Base-by-base conservation (phyloP, 2,329 filamentous ascomycete genomes). In the Colletotrichum somersetense region DNA sequence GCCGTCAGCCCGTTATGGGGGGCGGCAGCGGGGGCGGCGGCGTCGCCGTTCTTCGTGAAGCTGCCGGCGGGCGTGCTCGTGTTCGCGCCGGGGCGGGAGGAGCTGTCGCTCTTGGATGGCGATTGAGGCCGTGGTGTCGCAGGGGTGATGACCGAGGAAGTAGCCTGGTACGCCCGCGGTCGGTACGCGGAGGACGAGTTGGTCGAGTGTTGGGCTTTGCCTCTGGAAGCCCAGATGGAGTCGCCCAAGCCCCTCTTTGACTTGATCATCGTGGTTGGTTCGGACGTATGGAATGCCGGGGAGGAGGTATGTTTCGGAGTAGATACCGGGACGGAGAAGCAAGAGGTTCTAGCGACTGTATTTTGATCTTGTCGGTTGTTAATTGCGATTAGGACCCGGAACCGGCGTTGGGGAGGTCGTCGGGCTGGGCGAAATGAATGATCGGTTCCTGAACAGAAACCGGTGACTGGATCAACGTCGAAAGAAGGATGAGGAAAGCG, bases 1-100 rank as follows among this genome's bases (percentile, higher is more conserved):
- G 72, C 14, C 76, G 77, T n/a, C 75, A 73, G 58, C 48, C 53
- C 50, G 6, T 76, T 67, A 62, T 67, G 72, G 50, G 40, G 33
- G 23, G 44, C 26, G 3, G 55, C n/a, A 1, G 52, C 5, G 30
- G 30, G 3, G 2, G 30, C 30, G 30, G 30, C 2, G 3, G 52
- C 42, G 42, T 11, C 38, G 5, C 56, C n/a, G 40, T 53, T 62
- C 26, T 42, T 46, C 16, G 46, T 52, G 2, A 26, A 4, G 8
- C 23, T 16, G 20, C 35, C 14, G 14, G 42, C 14, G n/a, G 63
- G 23, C 16, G 20, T 50, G 16, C 16, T 44, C 40, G 44, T n/a
- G 8, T 69, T 38, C 38, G 38, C 23, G 20, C 20, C 58, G 12
- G 44, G 58, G 1, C 14, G 20, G 59, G 44, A 18, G 57, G 11